Conservation (phyloP, 1,284 basidiomycete species). For the Mycena sp. region DNA sequence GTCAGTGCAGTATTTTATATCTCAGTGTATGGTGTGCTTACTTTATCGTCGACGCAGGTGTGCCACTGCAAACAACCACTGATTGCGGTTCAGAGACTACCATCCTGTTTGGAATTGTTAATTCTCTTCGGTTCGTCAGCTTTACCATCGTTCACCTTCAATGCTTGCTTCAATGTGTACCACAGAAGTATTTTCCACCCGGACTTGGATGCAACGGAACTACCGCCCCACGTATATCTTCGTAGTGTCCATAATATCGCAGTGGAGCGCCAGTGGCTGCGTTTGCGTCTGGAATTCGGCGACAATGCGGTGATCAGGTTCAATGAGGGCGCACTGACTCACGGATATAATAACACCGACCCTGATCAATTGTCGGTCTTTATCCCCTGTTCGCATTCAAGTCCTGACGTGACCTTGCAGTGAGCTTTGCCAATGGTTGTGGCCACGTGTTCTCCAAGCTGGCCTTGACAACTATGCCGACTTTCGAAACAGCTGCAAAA, state of each 20-base stretch:
- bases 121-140: conserved; percentile 43
- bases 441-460: conserved; percentile 37
- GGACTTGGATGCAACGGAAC: conserved; percentile 6
- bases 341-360: conserved; percentile 35
- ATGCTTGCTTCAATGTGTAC: too few relatives aligned
- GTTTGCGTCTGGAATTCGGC: conserved; percentile 36
- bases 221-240: conserved; percentile 35
- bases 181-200: conserved; percentile 23
- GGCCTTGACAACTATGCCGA: conserved; percentile 33
- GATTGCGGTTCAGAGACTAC: conserved; percentile 48
- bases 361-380: conserved; percentile 34
- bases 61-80: conserved; percentile 45
- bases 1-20: conserved; percentile 32
- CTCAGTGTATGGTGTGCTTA: background rate
- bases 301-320: conserved; percentile 27
- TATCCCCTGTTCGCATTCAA: background rate
- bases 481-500: conserved; percentile 29
- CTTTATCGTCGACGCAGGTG: conserved; percentile 34
- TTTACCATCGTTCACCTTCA: background rate
- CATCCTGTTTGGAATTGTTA: conserved; percentile 40
- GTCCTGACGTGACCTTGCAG: conserved; percentile 19
- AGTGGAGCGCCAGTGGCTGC: conserved; percentile 40
- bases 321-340: conserved; percentile 13
- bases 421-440: conserved; percentile 42
- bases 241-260: conserved; percentile 41